Base-by-base conservation (phyloP, 2,329 filamentous ascomycete genomes). In the Pseudogymnoascus sp. region DNA sequence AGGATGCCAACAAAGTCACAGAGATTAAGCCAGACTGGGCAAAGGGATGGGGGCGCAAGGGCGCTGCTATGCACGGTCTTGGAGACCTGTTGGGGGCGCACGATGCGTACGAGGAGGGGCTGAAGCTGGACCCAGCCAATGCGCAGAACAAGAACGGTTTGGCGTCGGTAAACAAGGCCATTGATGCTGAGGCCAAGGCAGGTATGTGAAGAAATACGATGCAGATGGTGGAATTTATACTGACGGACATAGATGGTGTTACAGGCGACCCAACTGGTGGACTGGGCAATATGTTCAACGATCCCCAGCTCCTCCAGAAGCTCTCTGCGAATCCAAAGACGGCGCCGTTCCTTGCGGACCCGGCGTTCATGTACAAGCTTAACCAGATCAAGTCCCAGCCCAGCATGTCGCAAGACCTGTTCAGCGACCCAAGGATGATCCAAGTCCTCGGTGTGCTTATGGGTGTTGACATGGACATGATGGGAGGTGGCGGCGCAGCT, bases 21-120 rank as follows among this genome's bases (percentile, higher is more conserved):
- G 85, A 96, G 77, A 81, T 99, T 75, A 97, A 99, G 82, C 89
- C 93, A 10, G 94, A 97, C 80, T 99, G 94, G 94, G 87, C 91
- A 64, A 97, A 97, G 79, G 94, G 94, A 68, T 97, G 91, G 89
- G 88, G 90, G 63, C 87, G 94, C 65, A 97, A 97, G 76, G 94
- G 93, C 68, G 88, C 92, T 66, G 94, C 94, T 62, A 82, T 92
- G 35, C 94, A 96, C 75, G 94, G 94, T 51, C 80, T 87, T 64
- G 91, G 92, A 60, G 91, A 99, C 74, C 82, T 97, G 21, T 80
- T 94, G 59, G 89, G 85, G 58, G 92, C 94, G 35, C 84, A 88
- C 66, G 92, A 97, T 71, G 92, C 95, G 21, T 99, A 95, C 75
- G 90, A 96, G 72, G 85, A 95, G 74, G 94, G 93, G n/a, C 80